These are phyloP conservation scores for Aquanectria penicillioides DNA, from an alignment of 2,329 filamentous ascomycete species.

Conservation along the genomic window DNA sequence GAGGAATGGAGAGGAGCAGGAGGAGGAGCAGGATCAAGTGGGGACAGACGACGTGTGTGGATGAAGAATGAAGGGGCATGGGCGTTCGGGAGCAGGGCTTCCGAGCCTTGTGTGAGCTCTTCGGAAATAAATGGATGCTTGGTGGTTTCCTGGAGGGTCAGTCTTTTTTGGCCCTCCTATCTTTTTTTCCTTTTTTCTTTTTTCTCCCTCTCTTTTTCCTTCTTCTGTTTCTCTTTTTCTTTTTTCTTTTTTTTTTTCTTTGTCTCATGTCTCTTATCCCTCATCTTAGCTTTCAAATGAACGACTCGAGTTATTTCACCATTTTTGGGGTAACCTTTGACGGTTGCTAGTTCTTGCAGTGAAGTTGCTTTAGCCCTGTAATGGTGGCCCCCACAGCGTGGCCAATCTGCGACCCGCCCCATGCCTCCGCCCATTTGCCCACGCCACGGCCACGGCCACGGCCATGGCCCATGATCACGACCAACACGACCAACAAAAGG, in stretches of 20 bases:
- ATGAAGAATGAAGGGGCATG: constrained; percentile 12
- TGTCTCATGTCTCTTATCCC: constrained; percentile 7
- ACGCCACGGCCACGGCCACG: constrained; percentile 25
- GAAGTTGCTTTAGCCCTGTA: constrained; percentile 36
- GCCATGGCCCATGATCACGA: constrained; percentile 24
- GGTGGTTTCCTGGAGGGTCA: constrained; percentile 17
- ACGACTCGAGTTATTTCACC: constrained; percentile 15
- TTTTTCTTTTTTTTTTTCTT: background rate
- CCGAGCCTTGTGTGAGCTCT: constrained; percentile 19
- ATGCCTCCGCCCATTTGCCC: constrained; percentile 12
- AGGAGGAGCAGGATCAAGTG: constrained; percentile 8
- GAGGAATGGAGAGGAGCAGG: constrained; percentile 2
- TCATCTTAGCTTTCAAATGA: constrained; percentile 10
- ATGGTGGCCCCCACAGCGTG: constrained; percentile 32
- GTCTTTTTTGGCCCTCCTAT: background rate
- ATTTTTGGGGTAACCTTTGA: background rate
- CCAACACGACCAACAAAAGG: constrained; percentile 22
- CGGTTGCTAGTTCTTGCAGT: constrained; percentile 16
- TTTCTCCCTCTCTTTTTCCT: constrained; percentile 9
- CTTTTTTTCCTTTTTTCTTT: background rate
- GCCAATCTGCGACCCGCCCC: constrained; percentile 43
- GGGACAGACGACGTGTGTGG: constrained; percentile 24
- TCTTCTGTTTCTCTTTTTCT: constrained; percentile 4
- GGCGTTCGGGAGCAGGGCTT: constrained; percentile 28
- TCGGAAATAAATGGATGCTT: too few species aligned